phyloP scores from a whole-genome alignment of 192 early-diverging fungal species.

The Umbelopsis sp. region DNA sequence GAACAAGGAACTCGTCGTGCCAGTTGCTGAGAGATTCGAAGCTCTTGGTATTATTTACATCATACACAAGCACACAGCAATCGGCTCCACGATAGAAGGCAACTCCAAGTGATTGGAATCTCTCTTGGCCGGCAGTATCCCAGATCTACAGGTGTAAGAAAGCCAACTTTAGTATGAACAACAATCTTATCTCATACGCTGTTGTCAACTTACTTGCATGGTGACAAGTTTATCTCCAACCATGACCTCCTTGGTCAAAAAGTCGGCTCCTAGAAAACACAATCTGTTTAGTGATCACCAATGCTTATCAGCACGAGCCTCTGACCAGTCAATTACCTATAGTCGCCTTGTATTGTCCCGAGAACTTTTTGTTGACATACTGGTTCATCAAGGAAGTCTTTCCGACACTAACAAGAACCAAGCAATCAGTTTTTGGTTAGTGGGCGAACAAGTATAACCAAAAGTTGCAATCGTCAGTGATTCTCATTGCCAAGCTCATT shows the following conservation, averaged over 20 bases:
- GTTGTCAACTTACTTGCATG: constrained; percentile 71
- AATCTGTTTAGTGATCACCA: not conserved
- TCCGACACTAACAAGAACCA: constrained; percentile 69
- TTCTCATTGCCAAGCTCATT: not conserved
- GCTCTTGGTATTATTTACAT: constrained; percentile 91
- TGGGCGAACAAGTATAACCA: too few relatives aligned
- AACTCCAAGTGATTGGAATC: constrained; percentile 97
- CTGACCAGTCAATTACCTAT: constrained; percentile 48
- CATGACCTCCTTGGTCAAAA: constrained; percentile 97
- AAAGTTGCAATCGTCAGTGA: too few relatives aligned
- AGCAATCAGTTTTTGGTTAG: not conserved
- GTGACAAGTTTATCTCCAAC: constrained; percentile 91
- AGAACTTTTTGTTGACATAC: constrained; percentile 97
- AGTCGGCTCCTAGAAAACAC: constrained; percentile 79
- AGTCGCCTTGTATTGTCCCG: constrained; percentile 97
- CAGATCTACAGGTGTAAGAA: constrained; percentile 70
- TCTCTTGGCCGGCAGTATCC: constrained; percentile 99
- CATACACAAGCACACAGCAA: constrained; percentile 97
- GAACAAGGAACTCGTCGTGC: constrained; percentile 98
- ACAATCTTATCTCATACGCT: too few relatives aligned
- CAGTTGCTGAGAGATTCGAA: constrained; percentile 90
- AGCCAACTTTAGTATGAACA: not conserved
- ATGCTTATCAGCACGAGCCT: not conserved
- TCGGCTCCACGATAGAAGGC: constrained; percentile 99
- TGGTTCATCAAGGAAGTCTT: constrained; percentile 99